Base-by-base conservation (phyloP, 371 early-diverging fungal species). In the Chytridium lagenaria region DNA sequence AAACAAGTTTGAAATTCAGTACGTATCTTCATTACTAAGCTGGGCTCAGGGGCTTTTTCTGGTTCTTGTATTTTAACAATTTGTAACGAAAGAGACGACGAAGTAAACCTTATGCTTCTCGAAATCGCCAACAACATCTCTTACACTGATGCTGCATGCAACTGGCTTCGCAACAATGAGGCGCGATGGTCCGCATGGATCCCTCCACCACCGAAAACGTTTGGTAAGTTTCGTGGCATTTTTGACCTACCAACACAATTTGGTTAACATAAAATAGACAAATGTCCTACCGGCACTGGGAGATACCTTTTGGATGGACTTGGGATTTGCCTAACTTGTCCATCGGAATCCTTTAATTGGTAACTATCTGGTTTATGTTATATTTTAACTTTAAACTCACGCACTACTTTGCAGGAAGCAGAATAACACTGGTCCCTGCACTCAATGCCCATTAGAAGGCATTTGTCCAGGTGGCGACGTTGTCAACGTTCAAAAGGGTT, bases 281-380 rank as follows among this genome's bases (percentile, higher is more conserved):
- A 19, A 59, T 70, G 70, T 30, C 70, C 70, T n/a, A 7, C 2
- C 5, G 70, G 70, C 7, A 70, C 39, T 23, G 70, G 70, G 1
- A 28, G 50, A 40, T 70, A 26, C 50, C 15, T 34, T 19, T 59
- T 2, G 2, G 50, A 59, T 26, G 70, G 59, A 2, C 38, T 76
- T 0, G 67, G 28, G 5, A 28, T 67, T 1, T 77, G 77, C 67
- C 26, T 77, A 2, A 50, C 39, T 15, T 77, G 77, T 33, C 70
- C 72, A 1, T 23, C 52, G 1, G 73, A 68, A 1, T 61, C 67
- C n/a, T 77, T 50, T 51, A 77, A 77, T 38, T 77, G 66, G 69
- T 57, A 67, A n/a, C n/a, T n/a, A n/a, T n/a, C n/a, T n/a, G n/a
- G n/a, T n/a, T n/a, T n/a, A n/a, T n/a, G n/a, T n/a, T n/a, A n/a